Evolutionary conservation across 257 asterid species (phyloP), one percentile per base, ranked within the genome.

Genomic region (Nicotiana obtusifolia): DNA sequence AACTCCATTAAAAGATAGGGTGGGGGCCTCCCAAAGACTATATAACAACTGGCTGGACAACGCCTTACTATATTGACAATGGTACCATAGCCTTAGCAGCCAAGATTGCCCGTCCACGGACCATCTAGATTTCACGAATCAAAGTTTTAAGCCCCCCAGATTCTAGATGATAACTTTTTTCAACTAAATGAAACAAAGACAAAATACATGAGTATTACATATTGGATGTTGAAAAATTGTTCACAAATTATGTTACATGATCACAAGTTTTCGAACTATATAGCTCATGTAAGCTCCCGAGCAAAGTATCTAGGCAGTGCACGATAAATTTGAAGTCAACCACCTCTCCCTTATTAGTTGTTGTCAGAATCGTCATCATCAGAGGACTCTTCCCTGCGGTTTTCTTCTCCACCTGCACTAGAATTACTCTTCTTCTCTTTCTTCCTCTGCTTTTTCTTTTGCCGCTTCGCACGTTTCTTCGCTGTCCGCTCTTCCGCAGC

Each of bases 401-500:
- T 86, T 28, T 84, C 97, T 35, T 86, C 95, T 35, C 86, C 90
- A 10, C 86, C 88, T 8, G 82, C 85, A 82, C 80, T 78, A 11
- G 79, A 24, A 78, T 87, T 88, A 81, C 80, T 80, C 89, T 85
- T 90, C 77, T 90, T 91, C 77, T 64, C 95, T 85, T 89, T 93
- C 92, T 90, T 95, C 87, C 86, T 88, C 83, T 89, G 98, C 76
- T 88, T 95, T 77, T 92, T 92, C 97, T 94, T 95, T 84, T 83
- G 94, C n/a, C 99, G 96, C 87, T 85, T 95, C 78, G 81, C 69
- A 5, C 98, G 97, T 82, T 90, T 95, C 78, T 92, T 95, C 1
- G 91, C 88, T 24, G 97, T 90, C 30, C 97, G 96, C 89, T 95
- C 98, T 88, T 95, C 99, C 0, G 97, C 95, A 77, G 95, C 98